A percentile compares a stretch with the other conserved stretches of the same genome.
Conservation (phyloP, 306 rosid genomes). For the Prunus fruticosa region DNA sequence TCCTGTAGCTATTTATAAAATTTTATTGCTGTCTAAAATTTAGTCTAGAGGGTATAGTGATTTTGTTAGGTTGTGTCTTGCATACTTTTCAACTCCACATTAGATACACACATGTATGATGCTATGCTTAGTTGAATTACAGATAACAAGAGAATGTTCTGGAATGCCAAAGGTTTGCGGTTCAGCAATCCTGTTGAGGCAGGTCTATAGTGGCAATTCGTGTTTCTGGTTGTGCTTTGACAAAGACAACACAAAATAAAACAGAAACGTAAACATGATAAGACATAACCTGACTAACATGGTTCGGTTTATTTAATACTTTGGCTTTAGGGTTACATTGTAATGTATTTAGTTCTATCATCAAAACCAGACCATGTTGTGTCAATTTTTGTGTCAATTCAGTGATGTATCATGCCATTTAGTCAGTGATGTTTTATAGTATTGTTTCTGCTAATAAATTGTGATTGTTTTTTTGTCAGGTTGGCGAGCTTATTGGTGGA, state of each 20-base stretch:
- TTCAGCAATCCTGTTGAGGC: not conserved
- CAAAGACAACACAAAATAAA: not conserved
- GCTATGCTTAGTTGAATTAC: not conserved
- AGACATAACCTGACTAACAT: no score
- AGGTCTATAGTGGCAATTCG: not conserved
- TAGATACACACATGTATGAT: not conserved
- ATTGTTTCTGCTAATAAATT: not conserved
- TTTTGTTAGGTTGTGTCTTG: not conserved
- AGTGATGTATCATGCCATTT: not conserved
- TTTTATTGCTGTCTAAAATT: not conserved
- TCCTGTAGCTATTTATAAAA: not conserved
- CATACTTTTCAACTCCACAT: not conserved
- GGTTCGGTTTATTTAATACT: not conserved
- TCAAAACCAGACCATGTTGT: not conserved
- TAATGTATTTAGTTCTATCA: not conserved
- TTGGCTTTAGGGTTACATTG: not conserved
- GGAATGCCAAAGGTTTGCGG: not conserved
- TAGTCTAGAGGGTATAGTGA: not conserved
- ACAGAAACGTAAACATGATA: not conserved
- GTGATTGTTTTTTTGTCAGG: constrained; percentile 36
- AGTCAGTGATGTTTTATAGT: not conserved
- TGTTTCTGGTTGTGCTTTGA: not conserved
- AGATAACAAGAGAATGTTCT: not conserved
- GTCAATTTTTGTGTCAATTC: not conserved
- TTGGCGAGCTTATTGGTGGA: constrained; percentile 98